Percentiles rank a stretch among this genome's conserved stretches.
phyloP scores from a whole-genome alignment of 2,329 filamentous ascomycete genomes.

The Hypomyces rosellus region DNA sequence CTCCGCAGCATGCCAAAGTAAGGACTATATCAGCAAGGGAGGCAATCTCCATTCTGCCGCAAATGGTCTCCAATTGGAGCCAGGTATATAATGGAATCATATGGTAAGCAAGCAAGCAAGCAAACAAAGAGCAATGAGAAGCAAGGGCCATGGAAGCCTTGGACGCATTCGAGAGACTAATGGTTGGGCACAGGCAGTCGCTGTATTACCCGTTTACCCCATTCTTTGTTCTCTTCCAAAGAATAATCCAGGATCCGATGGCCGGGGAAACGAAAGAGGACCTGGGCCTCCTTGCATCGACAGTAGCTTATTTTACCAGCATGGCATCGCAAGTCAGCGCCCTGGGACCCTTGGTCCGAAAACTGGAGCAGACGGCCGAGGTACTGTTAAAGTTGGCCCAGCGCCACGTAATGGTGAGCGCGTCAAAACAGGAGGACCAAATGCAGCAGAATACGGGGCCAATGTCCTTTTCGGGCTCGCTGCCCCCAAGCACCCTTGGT shows the following conservation, averaged over 20 bases:
- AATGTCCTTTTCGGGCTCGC: not conserved
- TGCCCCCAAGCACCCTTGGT: not conserved
- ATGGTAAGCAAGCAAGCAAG: not conserved
- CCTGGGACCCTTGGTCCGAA: not conserved
- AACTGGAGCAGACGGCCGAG: not conserved
- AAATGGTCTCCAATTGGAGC: slow-evolving; percentile 3
- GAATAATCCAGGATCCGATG: not conserved
- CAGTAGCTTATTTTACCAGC: slow-evolving; percentile 4
- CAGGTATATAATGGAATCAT: slow-evolving; percentile 10
- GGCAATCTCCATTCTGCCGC: slow-evolving; percentile 2
- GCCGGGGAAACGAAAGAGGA: not conserved
- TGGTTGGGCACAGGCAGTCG: not conserved
- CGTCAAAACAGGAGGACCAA: not conserved
- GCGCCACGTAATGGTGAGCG: not conserved
- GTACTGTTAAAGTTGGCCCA: not conserved
- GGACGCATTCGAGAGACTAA: no score
- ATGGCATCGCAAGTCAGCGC: slow-evolving; percentile 3
- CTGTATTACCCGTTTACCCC: slow-evolving; percentile 9
- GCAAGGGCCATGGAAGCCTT: no score
- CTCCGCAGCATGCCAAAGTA: not conserved
- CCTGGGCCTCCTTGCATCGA: not conserved
- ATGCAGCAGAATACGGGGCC: not conserved
- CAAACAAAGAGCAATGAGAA: no score
- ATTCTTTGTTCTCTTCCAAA: slow-evolving; percentile 4
- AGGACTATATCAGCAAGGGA: slow-evolving; percentile 1